Evolutionary conservation across 495 filamentous ascomycete species (phyloP).

Genomic region (Poronia punctata): DNA sequence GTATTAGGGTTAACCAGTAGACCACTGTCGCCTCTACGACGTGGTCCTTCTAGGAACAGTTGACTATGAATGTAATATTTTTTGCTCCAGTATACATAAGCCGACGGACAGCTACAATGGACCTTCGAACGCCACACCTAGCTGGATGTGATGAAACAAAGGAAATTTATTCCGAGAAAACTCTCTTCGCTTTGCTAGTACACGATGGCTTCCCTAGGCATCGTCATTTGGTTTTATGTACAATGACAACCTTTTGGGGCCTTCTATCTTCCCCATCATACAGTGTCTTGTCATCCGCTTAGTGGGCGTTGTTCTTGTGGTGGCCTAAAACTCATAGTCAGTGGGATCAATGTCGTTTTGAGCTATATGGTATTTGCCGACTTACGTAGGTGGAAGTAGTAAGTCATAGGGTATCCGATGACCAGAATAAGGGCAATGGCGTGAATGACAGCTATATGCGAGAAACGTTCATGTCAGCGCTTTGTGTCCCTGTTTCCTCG

Average conservation of each 20-base stretch:
- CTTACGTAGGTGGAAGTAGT: constrained; percentile 99
- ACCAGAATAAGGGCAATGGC: constrained; percentile 66
- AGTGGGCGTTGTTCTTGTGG: constrained; percentile 99
- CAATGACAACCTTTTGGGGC: constrained; percentile 25
- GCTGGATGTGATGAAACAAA: constrained; percentile 9
- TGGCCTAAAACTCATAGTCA: no score
- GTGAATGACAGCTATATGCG: constrained; percentile 69
- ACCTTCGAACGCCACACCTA: no score
- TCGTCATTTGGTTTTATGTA: constrained; percentile 35
- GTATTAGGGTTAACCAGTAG: no score
- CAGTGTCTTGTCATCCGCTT: constrained; percentile 24
- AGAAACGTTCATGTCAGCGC: constrained; percentile 13
- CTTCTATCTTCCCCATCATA: constrained; percentile 5
- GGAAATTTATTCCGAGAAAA: constrained; percentile 15
- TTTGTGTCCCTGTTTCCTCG: constrained; percentile 10
- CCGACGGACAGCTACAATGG: no score
- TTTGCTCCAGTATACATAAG: no score
- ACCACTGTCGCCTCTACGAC: no score
- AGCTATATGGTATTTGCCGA: no score
- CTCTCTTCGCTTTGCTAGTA: constrained; percentile 20
- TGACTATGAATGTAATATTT: no score
- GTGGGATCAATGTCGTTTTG: no score
- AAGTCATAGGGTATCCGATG: constrained; percentile 89
- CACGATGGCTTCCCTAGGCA: constrained; percentile 15
- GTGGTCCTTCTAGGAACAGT: no score